phyloP scores from a whole-genome alignment of 305 asterid species.

The Fraxinus baroniana region DNA sequence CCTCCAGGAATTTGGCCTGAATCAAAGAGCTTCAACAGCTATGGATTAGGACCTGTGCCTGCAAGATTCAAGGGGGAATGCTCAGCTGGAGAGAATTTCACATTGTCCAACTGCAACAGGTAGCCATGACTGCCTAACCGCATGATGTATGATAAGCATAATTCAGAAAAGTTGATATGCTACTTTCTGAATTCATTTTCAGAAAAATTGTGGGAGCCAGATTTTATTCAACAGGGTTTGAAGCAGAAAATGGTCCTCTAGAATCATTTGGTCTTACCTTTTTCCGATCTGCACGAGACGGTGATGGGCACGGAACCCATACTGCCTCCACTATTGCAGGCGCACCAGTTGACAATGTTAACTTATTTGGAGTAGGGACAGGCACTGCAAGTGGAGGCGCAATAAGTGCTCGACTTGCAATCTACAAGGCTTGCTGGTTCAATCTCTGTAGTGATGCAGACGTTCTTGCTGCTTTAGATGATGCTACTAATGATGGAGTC shows the following conservation, averaged over 20 bases:
- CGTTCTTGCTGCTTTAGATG: conserved; percentile 51
- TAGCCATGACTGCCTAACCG: conserved; percentile 8
- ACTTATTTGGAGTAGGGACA: conserved; percentile 42
- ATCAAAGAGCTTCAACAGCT: conserved; percentile 45
- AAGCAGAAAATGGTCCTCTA: conserved; percentile 36
- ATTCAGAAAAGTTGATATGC: background rate
- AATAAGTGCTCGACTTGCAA: conserved; percentile 48
- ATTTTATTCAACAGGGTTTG: conserved; percentile 40
- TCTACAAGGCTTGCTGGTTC: conserved; percentile 65
- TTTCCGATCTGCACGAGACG: conserved; percentile 48
- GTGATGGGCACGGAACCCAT: conserved; percentile 60
- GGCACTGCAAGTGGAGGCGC: conserved; percentile 67
- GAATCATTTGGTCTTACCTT: conserved; percentile 35
- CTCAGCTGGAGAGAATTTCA: conserved; percentile 44
- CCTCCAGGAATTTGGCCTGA: conserved; percentile 60
- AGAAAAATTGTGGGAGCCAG: conserved; percentile 65
- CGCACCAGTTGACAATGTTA: conserved; percentile 33
- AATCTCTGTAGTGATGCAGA: conserved; percentile 41
- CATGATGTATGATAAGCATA: background rate
- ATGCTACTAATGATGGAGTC: conserved; percentile 51
- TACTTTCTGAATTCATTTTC: conserved; percentile 16
- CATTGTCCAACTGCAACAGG: conserved; percentile 55
- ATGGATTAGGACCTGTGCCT: conserved; percentile 47
- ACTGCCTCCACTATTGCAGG: conserved; percentile 61
- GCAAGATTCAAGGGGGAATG: conserved; percentile 52